phyloP scores from a whole-genome alignment of 805 yeast genomes.

The Scheffersomyces ergatensis region DNA sequence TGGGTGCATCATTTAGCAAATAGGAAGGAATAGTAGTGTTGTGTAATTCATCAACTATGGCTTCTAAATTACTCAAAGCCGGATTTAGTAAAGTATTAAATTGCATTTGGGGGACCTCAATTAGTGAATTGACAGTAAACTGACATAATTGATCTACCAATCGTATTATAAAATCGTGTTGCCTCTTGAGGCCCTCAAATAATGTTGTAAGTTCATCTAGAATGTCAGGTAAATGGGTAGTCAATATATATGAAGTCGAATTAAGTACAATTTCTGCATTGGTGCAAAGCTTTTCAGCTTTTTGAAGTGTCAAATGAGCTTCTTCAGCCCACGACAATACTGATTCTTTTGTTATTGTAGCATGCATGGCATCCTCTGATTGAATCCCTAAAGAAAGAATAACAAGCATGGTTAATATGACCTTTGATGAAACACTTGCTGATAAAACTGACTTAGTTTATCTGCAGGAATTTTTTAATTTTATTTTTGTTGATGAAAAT shows the following conservation, averaged over 20 bases:
- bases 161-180: constrained; percentile 10
- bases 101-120: constrained; percentile 8
- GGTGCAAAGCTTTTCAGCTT: constrained; percentile 31
- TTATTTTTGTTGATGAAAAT: too few species aligned
- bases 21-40: constrained; percentile 27
- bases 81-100: constrained; percentile 16
- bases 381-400: too few species aligned
- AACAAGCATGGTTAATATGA: too few species aligned
- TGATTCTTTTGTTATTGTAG: constrained; percentile 3
- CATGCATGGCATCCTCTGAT: background rate
- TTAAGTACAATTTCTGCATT: constrained; percentile 31
- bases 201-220: constrained; percentile 13
- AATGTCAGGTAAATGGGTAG: constrained; percentile 20
- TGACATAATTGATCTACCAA: constrained; percentile 9
- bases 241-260: constrained; percentile 18
- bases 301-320: constrained; percentile 23
- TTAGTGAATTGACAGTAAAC: constrained; percentile 4
- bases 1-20: constrained; percentile 5
- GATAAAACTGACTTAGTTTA: too few species aligned
- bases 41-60: constrained; percentile 19
- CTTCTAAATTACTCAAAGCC: constrained; percentile 21
- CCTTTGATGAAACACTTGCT: too few species aligned
- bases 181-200: constrained; percentile 13
- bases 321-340: constrained; percentile 26
- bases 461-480: too few species aligned